Percentiles rank a stretch among this genome's conserved stretches.
These are phyloP conservation scores for Lipomyces oligophaga DNA, from an alignment of 805 yeast genomes.

Conservation along the genomic window DNA sequence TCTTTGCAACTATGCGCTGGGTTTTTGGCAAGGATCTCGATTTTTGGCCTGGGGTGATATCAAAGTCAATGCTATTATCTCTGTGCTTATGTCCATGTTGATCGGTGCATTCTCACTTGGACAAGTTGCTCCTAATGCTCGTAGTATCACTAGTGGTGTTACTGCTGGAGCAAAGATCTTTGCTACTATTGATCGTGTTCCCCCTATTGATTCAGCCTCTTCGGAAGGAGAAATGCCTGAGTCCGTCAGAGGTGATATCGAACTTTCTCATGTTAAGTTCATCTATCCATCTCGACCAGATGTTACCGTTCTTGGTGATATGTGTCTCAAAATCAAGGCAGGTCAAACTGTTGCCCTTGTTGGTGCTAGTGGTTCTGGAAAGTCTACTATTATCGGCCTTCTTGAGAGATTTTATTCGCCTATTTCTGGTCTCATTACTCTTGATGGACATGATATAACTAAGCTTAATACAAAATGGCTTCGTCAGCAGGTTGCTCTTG, in stretches of 20 bases:
- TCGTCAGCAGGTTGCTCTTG: slow-evolving; percentile 55
- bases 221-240: slow-evolving; percentile 28
- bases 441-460: slow-evolving; percentile 48
- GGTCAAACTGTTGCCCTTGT: slow-evolving; percentile 86
- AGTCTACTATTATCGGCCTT: slow-evolving; percentile 46
- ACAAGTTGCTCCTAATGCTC: slow-evolving; percentile 41
- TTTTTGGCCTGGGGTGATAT: slow-evolving; percentile 36
- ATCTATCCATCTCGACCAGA: slow-evolving; percentile 36
- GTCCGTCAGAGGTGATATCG: slow-evolving; percentile 41
- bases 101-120: slow-evolving; percentile 42
- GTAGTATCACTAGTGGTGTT: slow-evolving; percentile 39
- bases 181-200: slow-evolving; percentile 43
- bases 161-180: slow-evolving; percentile 42
- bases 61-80: slow-evolving; percentile 37
- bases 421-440: slow-evolving; percentile 43
- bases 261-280: slow-evolving; percentile 30
- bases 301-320: slow-evolving; percentile 31
- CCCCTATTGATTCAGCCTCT: slow-evolving; percentile 38
- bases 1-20: slow-evolving; percentile 66
- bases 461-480: slow-evolving; percentile 50
- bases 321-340: slow-evolving; percentile 48
- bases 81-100: slow-evolving; percentile 32
- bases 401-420: slow-evolving; percentile 59
- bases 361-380: slow-evolving; percentile 73
- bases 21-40: slow-evolving; percentile 46